Percentiles rank a stretch among this genome's conserved stretches.
Evolutionary conservation across 108 stramenopile genomes (phyloP).

Genomic region (Stephanodiscus triporus): DNA sequence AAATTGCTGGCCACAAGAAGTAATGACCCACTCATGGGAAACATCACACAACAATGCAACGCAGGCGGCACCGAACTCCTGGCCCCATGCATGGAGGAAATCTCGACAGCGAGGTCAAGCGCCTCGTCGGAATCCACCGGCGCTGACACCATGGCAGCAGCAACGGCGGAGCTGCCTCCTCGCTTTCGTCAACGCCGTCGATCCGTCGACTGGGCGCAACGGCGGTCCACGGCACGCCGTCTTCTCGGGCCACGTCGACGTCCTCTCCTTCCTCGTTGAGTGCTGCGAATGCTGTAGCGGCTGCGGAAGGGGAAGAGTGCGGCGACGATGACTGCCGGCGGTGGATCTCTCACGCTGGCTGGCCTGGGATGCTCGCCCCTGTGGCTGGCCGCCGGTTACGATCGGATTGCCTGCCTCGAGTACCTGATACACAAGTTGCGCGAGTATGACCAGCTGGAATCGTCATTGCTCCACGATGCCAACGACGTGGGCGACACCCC

Average conservation of each 20-base stretch:
- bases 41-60: too few species aligned
- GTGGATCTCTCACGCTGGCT: slow-evolving; percentile 12
- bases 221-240: slow-evolving; percentile 50
- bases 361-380: slow-evolving; percentile 37
- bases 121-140: slow-evolving; percentile 35
- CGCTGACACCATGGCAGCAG: background rate
- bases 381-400: slow-evolving; percentile 60
- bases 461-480: slow-evolving; percentile 26
- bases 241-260: slow-evolving; percentile 50
- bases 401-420: slow-evolving; percentile 32
- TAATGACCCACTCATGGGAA: too few species aligned
- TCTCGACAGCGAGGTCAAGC: slow-evolving; percentile 50
- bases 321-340: background rate
- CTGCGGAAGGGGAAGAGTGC: slow-evolving; percentile 14
- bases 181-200: slow-evolving; percentile 20
- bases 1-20: too few species aligned
- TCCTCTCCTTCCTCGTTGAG: slow-evolving; percentile 29
- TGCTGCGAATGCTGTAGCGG: slow-evolving; percentile 17
- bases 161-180: background rate
- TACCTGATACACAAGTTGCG: slow-evolving; percentile 36
- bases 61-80: slow-evolving; percentile 22
- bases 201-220: slow-evolving; percentile 45
- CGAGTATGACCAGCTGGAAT: slow-evolving; percentile 1
- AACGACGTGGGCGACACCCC: slow-evolving; percentile 56
- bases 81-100: slow-evolving; percentile 53